These are phyloP conservation scores for Rhodocollybia butyracea DNA, from an alignment of 768 basidiomycete species.

Conservation along the genomic window DNA sequence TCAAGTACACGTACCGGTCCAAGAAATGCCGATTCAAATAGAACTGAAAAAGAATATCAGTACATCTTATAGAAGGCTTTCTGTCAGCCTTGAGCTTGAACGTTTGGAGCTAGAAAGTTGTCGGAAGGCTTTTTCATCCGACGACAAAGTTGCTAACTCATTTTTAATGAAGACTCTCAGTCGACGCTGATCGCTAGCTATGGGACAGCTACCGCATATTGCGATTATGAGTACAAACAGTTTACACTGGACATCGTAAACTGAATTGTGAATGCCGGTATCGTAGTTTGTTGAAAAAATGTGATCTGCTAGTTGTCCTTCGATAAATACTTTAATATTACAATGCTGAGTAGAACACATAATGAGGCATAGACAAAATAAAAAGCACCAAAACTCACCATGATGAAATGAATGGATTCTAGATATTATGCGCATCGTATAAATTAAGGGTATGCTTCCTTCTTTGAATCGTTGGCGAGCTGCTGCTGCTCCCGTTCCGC, in stretches of 20 bases:
- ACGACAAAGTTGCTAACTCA: no score
- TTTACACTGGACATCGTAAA: background rate
- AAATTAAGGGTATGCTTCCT: no score
- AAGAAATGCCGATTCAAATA: background rate
- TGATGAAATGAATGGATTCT: background rate
- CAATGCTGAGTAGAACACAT: background rate
- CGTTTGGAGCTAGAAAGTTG: no score
- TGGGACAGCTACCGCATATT: background rate
- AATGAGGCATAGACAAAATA: background rate
- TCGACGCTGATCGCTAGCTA: no score
- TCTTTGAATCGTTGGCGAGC: no score
- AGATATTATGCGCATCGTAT: no score
- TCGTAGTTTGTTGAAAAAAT: no score
- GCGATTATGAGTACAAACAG: background rate
- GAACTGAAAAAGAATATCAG: background rate
- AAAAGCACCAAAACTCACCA: background rate
- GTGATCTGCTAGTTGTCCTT: no score
- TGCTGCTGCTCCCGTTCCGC: no score
- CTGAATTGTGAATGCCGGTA: background rate
- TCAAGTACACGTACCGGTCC: background rate
- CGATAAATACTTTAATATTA: background rate
- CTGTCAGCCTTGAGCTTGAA: no score
- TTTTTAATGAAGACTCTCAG: no score
- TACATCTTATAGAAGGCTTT: background rate
- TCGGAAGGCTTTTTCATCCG: no score